Base-by-base conservation (phyloP, 768 basidiomycete species). In the Gloeostereum incarnatum region DNA sequence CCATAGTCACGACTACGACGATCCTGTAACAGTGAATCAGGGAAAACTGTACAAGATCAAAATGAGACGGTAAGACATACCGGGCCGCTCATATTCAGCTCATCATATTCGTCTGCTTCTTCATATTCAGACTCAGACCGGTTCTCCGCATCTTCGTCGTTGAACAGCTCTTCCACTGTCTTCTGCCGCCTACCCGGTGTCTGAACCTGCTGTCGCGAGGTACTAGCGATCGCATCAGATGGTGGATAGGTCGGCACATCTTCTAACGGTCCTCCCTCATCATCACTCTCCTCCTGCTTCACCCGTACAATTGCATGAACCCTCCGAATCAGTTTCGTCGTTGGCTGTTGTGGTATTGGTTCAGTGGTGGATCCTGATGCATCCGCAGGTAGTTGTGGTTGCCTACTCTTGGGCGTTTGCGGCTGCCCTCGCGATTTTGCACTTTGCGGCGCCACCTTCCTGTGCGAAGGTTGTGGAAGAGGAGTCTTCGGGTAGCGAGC, bases 291-390 rank as follows among this genome's bases (percentile, higher is more conserved):
- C 53, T 84, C 81, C 39, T 68, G 68, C 48, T 85, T 84, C 25
- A 84, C 72, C 23, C 69, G 62, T 1, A 83, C 60, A 14, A 83
- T 65, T 5, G 82, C 78, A 16, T 75, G 71, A 6, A 85, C 82
- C 23, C 77, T 74, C 16, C 82, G 72, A 29, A 85, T 64, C 11
- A 85, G 51, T 1, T 61, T 64, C 35, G 38, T 27, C 26, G 49
- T 35, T 13, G 34, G 24, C 24, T 47, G 44, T 13, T 22, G 48
- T 11, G 31, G 44, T 38, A 41, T 39, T 35, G 40, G 37, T 39
- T 41, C 22, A 33, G 29, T 34, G 27, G 29, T 37, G 33, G 46
- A 31, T n/a, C n/a, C 31, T 36, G 19, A 21, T 18, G 10, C 20
- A 11, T 2, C 11, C 13, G n/a, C 19, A 22, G 18, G 13, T 20